These are phyloP conservation scores for Triadica sebifera DNA, from an alignment of 345 rosid species.

Conservation along the genomic window DNA sequence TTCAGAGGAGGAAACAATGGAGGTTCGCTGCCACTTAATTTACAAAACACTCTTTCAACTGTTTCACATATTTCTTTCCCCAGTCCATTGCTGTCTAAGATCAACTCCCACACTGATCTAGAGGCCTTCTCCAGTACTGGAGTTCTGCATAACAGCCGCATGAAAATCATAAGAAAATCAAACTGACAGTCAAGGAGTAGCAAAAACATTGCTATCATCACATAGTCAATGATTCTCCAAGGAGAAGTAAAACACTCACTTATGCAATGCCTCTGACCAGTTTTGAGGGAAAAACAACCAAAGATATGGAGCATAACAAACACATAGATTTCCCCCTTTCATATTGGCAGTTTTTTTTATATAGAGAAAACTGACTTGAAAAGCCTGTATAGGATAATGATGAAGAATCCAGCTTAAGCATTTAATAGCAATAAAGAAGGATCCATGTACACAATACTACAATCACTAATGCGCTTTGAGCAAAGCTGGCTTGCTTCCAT, in stretches of 20 bases:
- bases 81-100: slow-evolving; percentile 67
- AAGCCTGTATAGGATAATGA: background rate
- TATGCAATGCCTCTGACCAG: background rate
- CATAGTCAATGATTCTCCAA: background rate
- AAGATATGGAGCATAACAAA: background rate
- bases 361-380: background rate
- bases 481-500: background rate
- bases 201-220: background rate
- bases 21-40: slow-evolving; percentile 71
- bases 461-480: background rate
- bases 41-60: slow-evolving; percentile 69
- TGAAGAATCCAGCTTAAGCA: background rate
- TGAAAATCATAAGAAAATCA: background rate
- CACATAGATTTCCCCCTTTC: background rate
- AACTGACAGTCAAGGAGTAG: background rate
- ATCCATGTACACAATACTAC: background rate
- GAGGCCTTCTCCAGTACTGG: slow-evolving; percentile 95
- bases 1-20: slow-evolving; percentile 55
- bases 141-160: slow-evolving; percentile 41
- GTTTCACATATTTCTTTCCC: slow-evolving; percentile 62
- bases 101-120: slow-evolving; percentile 96
- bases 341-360: no score
- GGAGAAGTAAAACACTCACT: background rate
- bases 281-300: background rate
- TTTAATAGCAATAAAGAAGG: background rate